Percentiles rank a stretch among this genome's conserved stretches.
These are phyloP conservation scores for Globisporangium yorkense DNA, from an alignment of 352 stramenopile genomes.

Conservation along the genomic window DNA sequence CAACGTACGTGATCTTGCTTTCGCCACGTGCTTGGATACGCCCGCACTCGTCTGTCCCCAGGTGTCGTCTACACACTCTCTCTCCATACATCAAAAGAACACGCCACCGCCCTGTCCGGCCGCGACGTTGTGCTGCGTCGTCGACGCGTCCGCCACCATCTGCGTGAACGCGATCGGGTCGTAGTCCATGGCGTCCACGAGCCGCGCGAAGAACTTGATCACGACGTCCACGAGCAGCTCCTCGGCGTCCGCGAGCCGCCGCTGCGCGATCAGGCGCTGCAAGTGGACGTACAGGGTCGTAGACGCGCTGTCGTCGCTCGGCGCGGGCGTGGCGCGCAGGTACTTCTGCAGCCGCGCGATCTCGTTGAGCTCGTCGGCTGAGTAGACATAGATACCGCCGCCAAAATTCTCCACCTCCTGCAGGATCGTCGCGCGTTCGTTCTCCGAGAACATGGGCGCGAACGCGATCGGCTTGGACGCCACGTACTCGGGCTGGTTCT, in stretches of 20 bases:
- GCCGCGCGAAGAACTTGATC: conserved; percentile 49
- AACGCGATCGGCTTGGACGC: conserved; percentile 31
- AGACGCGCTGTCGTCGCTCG: neutral
- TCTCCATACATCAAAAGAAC: conserved; percentile 5
- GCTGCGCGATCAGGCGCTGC: conserved; percentile 29
- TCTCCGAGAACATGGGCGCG: conserved; percentile 37
- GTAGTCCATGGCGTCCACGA: conserved; percentile 80
- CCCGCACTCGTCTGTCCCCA: neutral
- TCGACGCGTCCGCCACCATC: conserved; percentile 39
- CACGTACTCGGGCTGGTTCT: conserved; percentile 23
- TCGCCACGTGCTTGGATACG: neutral
- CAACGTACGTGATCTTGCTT: neutral
- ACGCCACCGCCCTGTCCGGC: conserved; percentile 1
- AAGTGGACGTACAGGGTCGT: conserved; percentile 17
- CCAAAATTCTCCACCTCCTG: conserved; percentile 62
- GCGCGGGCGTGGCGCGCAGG: conserved; percentile 23
- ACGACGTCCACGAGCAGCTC: conserved; percentile 63
- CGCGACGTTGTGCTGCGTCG: neutral
- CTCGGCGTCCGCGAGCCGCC: conserved; percentile 36
- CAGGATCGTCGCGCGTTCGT: conserved; percentile 53
- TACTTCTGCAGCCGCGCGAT: conserved; percentile 51
- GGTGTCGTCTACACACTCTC: neutral
- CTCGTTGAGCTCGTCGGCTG: conserved; percentile 60
- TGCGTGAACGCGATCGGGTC: conserved; percentile 67
- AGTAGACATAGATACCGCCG: conserved; percentile 70